These are phyloP conservation scores for Pseudogymnoascus sp. DNA, from an alignment of 2,329 filamentous ascomycete species.

Conservation along the genomic window DNA sequence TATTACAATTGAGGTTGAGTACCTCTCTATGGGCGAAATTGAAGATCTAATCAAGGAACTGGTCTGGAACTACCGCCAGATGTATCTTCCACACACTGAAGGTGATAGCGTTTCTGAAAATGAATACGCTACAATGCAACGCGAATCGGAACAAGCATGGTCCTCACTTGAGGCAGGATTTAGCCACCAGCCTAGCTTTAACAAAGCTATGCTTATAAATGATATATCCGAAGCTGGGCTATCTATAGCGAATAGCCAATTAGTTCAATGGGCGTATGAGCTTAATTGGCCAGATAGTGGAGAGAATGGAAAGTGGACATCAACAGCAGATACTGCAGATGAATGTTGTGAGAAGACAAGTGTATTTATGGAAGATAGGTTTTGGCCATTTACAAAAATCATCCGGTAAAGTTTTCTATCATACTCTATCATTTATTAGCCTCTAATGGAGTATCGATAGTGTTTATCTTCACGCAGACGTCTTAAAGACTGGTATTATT, in stretches of 20 bases:
- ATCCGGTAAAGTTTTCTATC: constrained; percentile 27
- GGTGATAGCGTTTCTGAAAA: constrained; percentile 20
- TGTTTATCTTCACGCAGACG: constrained; percentile 29
- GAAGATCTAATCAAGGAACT: constrained; percentile 29
- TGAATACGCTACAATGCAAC: constrained; percentile 26
- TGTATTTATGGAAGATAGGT: constrained; percentile 30
- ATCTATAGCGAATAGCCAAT: constrained; percentile 23
- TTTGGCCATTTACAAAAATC: constrained; percentile 35
- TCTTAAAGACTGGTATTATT: constrained; percentile 32
- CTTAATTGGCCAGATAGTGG: constrained; percentile 30
- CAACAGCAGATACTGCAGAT: constrained; percentile 27
- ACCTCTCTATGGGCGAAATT: constrained; percentile 27
- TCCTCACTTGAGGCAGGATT: constrained; percentile 34
- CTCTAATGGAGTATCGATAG: constrained; percentile 20
- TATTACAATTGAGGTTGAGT: constrained; percentile 32
- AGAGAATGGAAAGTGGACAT: constrained; percentile 27
- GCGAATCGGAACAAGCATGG: constrained; percentile 38
- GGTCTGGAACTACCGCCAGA: constrained; percentile 30
- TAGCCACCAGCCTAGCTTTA: constrained; percentile 27
- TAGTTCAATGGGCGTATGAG: constrained; percentile 28
- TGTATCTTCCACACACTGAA: constrained; percentile 26
- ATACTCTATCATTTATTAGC: not conserved
- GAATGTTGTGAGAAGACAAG: constrained; percentile 30
- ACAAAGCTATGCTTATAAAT: constrained; percentile 17
- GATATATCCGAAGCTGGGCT: constrained; percentile 28